Evolutionary conservation across 805 yeast species (phyloP), one percentile per base, ranked within the genome.

Genomic region (Crinitomyces ghanaensis): DNA sequence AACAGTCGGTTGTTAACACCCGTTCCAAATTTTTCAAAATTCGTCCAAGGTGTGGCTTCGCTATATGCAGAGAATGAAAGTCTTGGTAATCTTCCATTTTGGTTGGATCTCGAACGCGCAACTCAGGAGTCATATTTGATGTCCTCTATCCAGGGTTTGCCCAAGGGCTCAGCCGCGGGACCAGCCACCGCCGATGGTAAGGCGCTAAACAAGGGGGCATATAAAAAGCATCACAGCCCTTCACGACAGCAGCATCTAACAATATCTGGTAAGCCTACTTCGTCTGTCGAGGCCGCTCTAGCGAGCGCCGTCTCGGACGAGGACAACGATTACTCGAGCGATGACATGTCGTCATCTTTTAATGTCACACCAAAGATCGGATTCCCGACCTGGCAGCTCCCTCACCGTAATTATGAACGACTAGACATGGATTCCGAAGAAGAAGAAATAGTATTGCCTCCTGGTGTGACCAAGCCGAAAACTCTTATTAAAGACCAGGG

Each of bases 1-100:
- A 73, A 75, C 37, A 71, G 84, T 17, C 86, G 83, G 50, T 65
- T 88, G 46, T 94, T 85, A 30, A 85, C 83, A 53, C 96, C 85
- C 55, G 86, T 88, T 40, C 95, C 96, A 36, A 81, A 82, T 49
- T 88, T 88, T 51, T 82, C 95, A 33, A 83, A 85, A 58, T 88
- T 81, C 53, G 69, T 88, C 45, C 98, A 88, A 54, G 97, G 97
- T 59, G 73, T 85, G 37, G 85, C 95, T 4, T 68, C 84, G 2
- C 66, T 88, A 41, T 88, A 77, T 52, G 72, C 84, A 34, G 97
- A 88, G 51, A 91, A 83, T 53, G 96, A 88, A 48, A 77, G 79
- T 45, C 68, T 88, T 51, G 95, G 84, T 53, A 75, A 78, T 42
- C 66, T 88, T 41, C 98, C 98, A 36, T 81, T 85, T 56, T 88